Base-by-base conservation (phyloP, 495 filamentous ascomycete genomes). In the Trichoderma parareesei region DNA sequence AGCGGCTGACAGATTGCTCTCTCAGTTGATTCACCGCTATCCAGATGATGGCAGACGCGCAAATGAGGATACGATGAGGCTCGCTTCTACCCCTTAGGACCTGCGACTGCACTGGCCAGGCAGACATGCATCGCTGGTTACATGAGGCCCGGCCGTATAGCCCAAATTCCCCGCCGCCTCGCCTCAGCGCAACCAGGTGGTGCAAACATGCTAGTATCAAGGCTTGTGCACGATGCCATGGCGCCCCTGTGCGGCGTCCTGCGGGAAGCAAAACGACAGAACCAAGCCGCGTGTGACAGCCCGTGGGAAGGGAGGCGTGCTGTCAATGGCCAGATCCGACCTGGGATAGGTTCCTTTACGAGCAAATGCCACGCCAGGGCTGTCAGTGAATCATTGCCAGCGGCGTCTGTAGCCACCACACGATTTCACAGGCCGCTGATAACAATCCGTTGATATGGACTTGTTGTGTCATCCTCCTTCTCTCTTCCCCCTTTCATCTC, bases 181-280 rank as follows among this genome's bases (percentile, higher is more conserved):
- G 18, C 18, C 20, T 57, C 53, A 57, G 27, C 35, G 53, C 53
- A 57, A 57, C 53, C 53, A 35, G 20, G 53, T 57, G 11, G 53
- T 57, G 53, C 53, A 57, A 57, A 57, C 53, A 57, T 35, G 53
- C 53, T 27, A 55, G 27, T 46, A 5, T 57, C 53, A 57, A n/a
- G 9, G 53, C 33, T 27, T 35, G 53, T 57, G 8, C 53, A 37
- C 10, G 53, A 38, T 20, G 46, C 46, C 46, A 27, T 6, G 53
- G 33, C 20, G 33, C 33, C 27, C 27, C 33, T 57, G 53, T 35
- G 53, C 8, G 27, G 20, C 53, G 7, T 57, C 7, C 53, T 14
- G 33, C 53, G 53, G 53, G 53, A 57, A 57, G 53, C 13, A 37
- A 35, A 27, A 57, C n/a, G 53, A 57, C 20, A 33, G 14, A 37